Evolutionary conservation across 2,329 filamentous ascomycete species (phyloP).

Genomic region (Parascedosporium putredinis): DNA sequence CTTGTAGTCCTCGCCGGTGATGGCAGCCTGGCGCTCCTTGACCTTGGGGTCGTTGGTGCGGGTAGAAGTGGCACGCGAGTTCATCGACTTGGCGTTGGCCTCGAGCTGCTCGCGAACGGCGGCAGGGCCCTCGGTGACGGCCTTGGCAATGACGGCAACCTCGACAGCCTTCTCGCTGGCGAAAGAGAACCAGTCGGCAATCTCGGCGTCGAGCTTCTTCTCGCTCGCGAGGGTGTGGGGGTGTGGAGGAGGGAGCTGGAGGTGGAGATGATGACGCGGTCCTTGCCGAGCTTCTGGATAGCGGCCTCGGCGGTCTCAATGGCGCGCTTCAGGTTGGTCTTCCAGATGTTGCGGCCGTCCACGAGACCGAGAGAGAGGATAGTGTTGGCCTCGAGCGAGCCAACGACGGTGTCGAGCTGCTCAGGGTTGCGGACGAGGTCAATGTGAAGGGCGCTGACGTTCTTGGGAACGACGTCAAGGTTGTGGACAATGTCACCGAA

Average conservation of each 20-base stretch:
- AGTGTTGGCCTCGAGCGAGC: conserved; percentile 78
- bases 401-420: conserved; percentile 80
- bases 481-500: conserved; percentile 99
- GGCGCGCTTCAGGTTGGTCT: conserved; percentile 96
- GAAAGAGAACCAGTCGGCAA: conserved; percentile 98
- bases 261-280: conserved; percentile 91
- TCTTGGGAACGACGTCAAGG: conserved; percentile 75
- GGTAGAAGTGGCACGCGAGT: conserved; percentile 82
- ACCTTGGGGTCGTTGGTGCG: conserved; percentile 96
- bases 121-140: conserved; percentile 84
- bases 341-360: conserved; percentile 99
- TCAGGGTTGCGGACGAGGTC: conserved; percentile 98
- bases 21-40: conserved; percentile 89
- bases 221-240: conserved; percentile 96
- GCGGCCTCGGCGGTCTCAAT: conserved; percentile 85
- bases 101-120: conserved; percentile 81
- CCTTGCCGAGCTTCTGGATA: conserved; percentile 90
- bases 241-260: conserved; percentile 98
- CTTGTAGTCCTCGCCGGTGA: conserved; percentile 78
- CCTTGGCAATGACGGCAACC: conserved; percentile 90
- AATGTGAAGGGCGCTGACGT: conserved; percentile 77
- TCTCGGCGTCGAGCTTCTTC: conserved; percentile 93
- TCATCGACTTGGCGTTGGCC: conserved; percentile 90
- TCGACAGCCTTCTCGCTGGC: conserved; percentile 89
- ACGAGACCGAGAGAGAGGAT: conserved; percentile 92